Evolutionary conservation across 805 yeast genomes (phyloP).

Genomic region (Wickerhamiella occidentalis): DNA sequence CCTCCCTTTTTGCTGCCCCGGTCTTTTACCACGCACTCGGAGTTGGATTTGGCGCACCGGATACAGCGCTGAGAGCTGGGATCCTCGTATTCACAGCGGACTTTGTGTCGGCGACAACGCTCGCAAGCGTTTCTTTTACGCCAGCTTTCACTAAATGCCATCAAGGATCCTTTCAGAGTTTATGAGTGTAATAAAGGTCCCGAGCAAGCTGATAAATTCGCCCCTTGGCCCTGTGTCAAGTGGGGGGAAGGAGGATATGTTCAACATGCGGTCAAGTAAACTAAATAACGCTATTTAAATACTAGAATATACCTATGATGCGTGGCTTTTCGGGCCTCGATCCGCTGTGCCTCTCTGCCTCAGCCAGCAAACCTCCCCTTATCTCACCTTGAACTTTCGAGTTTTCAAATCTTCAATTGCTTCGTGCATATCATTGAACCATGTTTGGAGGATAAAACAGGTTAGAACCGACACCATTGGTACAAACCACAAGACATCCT

Average conservation of each 20-base stretch:
- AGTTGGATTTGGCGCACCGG: constrained; percentile 18
- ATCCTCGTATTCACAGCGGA: constrained; percentile 24
- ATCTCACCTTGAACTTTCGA: constrained; percentile 22
- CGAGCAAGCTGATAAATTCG: constrained; percentile 1
- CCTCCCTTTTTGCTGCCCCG: neutral
- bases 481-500: constrained; percentile 26
- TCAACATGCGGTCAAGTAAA: no score
- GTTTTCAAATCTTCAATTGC: constrained; percentile 15
- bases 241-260: no score
- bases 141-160: constrained; percentile 20
- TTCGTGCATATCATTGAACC: constrained; percentile 22
- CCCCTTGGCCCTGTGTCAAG: no score
- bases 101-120: constrained; percentile 24
- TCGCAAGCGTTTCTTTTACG: constrained; percentile 23
- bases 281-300: no score
- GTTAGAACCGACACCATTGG: constrained; percentile 23
- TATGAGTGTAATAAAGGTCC: no score
- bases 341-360: no score
- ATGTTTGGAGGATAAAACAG: constrained; percentile 19
- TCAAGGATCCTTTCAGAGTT: neutral
- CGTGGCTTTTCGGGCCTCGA: no score
- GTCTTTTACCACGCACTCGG: constrained; percentile 14
- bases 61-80: constrained; percentile 20
- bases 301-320: no score
- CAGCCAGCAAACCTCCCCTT: no score